These are phyloP conservation scores for Zygosaccharomyces siamensis DNA, from an alignment of 805 yeast species.

Conservation along the genomic window DNA sequence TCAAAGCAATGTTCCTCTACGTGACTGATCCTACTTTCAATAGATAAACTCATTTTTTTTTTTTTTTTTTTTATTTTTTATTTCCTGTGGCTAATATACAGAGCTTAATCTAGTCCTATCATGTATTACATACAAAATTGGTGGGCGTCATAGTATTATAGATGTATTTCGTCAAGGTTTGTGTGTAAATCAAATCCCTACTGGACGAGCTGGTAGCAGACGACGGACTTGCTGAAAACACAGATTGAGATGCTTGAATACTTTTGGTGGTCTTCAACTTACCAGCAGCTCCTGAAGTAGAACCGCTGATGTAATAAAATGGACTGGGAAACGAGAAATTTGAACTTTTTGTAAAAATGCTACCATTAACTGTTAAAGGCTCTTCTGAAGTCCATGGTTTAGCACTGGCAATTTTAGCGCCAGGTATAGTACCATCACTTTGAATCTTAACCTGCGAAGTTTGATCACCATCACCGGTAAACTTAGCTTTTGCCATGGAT, in stretches of 20 bases:
- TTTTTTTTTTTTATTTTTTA: too few relatives aligned
- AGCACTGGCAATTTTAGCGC: slow-evolving; percentile 42
- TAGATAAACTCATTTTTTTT: too few relatives aligned
- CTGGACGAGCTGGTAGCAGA: neutral
- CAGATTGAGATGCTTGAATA: neutral
- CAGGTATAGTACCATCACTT: slow-evolving; percentile 41
- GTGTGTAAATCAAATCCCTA: neutral
- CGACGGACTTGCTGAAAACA: neutral
- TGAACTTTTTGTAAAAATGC: neutral
- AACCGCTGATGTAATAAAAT: neutral
- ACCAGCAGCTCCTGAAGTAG: neutral
- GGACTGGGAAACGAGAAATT: neutral
- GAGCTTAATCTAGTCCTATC: neutral
- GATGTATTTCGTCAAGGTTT: neutral
- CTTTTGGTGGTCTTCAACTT: neutral
- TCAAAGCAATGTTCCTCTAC: too few relatives aligned
- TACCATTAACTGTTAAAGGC: slow-evolving; percentile 12
- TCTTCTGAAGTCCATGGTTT: slow-evolving; percentile 21
- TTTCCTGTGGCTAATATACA: too few relatives aligned
- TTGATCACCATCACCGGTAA: slow-evolving; percentile 14
- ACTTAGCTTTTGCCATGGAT: slow-evolving; percentile 46
- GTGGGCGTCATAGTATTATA: neutral
- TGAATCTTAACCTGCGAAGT: slow-evolving; percentile 45
- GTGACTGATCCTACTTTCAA: too few relatives aligned
- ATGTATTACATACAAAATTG: neutral